phyloP scores from a whole-genome alignment of 2,329 filamentous ascomycete genomes.

The Stagonosporopsis tanaceti region DNA sequence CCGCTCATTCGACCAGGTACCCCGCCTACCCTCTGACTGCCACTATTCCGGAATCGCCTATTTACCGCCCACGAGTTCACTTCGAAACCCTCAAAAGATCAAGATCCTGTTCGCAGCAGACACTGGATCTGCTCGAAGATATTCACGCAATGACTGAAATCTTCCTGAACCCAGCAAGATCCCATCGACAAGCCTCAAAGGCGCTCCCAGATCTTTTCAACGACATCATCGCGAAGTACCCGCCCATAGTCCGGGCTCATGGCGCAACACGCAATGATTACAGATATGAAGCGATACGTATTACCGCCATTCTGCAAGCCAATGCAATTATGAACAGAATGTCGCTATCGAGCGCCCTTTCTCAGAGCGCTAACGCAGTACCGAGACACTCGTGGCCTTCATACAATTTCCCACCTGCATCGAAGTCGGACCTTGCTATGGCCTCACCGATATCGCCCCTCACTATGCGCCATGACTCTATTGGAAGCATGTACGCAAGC shows the following conservation, averaged over 20 bases:
- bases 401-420: conserved; percentile 19
- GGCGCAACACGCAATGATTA: conserved; percentile 31
- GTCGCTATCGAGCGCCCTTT: conserved; percentile 41
- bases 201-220: conserved; percentile 30
- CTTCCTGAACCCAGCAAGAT: conserved; percentile 34
- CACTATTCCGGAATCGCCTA: conserved; percentile 47
- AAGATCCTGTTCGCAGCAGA: conserved; percentile 19
- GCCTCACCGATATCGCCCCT: conserved; percentile 12
- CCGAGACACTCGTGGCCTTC: neutral
- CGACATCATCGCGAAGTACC: conserved; percentile 33
- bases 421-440: neutral
- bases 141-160: conserved; percentile 42
- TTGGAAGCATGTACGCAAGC: conserved; percentile 25
- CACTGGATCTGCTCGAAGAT: conserved; percentile 37
- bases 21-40: conserved; percentile 26
- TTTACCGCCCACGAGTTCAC: conserved; percentile 41
- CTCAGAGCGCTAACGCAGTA: conserved; percentile 13
- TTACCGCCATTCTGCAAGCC: conserved; percentile 43
- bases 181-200: conserved; percentile 25
- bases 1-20: conserved; percentile 16
- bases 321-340: conserved; percentile 39
- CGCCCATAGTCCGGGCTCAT: conserved; percentile 19
- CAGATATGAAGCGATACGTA: conserved; percentile 49
- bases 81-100: conserved; percentile 42
- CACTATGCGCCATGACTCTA: conserved; percentile 26